These are phyloP conservation scores for Apophysomyces ossiformis DNA, from an alignment of 371 early-diverging fungal genomes.

Conservation along the genomic window DNA sequence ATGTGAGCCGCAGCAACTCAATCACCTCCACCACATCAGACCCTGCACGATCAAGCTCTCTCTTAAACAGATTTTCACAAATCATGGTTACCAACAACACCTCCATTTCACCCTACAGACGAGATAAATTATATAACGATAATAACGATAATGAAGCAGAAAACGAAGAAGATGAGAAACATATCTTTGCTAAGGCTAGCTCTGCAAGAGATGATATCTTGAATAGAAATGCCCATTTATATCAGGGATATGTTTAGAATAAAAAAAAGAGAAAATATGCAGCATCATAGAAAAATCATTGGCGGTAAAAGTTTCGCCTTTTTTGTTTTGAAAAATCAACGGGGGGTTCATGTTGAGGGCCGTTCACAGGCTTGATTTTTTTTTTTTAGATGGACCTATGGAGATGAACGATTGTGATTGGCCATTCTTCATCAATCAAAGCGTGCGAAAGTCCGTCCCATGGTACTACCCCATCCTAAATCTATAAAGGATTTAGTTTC, in stretches of 20 bases:
- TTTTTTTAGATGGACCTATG: slow-evolving; percentile 1
- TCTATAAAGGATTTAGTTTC: neutral
- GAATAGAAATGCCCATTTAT: slow-evolving; percentile 8
- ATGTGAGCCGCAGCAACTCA: neutral
- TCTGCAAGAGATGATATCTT: slow-evolving; percentile 14
- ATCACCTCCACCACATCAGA: slow-evolving; percentile 20
- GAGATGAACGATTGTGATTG: slow-evolving; percentile 11
- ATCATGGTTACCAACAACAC: slow-evolving; percentile 30
- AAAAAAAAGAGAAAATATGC: neutral
- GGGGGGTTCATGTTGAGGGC: neutral
- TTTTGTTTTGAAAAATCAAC: neutral
- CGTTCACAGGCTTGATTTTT: too few relatives aligned
- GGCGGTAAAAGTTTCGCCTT: too few relatives aligned
- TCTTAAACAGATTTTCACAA: slow-evolving; percentile 44
- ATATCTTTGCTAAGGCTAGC: slow-evolving; percentile 12
- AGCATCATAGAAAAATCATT: too few relatives aligned
- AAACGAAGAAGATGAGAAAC: slow-evolving; percentile 12
- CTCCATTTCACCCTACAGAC: slow-evolving; percentile 19
- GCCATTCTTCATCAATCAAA: slow-evolving; percentile 2
- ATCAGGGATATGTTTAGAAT: slow-evolving; percentile 8
- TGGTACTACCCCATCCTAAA: neutral
- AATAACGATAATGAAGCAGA: neutral
- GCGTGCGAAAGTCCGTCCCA: slow-evolving; percentile 4
- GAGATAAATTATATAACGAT: neutral
- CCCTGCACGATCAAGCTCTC: slow-evolving; percentile 22